Base-by-base conservation (phyloP, 331 rosid species). In the Pyracantha coccinea region DNA sequence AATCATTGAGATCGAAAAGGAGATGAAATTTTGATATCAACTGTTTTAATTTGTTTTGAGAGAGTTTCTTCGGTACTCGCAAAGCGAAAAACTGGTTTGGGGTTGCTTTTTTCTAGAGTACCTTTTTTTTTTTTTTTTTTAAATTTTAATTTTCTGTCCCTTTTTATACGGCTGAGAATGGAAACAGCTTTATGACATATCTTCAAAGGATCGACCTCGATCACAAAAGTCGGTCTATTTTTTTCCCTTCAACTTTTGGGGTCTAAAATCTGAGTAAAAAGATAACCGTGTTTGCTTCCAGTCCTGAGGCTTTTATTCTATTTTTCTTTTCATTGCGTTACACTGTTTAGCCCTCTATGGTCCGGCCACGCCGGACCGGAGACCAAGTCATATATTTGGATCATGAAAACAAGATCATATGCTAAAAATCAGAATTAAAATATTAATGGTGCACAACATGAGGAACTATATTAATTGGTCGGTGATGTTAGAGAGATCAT, bases 111-210 rank as follows among this genome's bases (percentile, higher is more conserved):
- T 35, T 7, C 1, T 33, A 33, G 10, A 33, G 41, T 7, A 2
- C 10, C 31, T 29, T 29, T 10, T 38, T 38, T 2, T 38, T 9
- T 9, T 38, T 9, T 9, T 35, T 35, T 10, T 9, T 9, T 2
- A n/a, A n/a, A n/a, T 9, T 38, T 8, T 0, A 1, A 7, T 8
- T 8, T 35, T 8, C 1, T 0, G 45, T 0, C 45, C 45, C 4
- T 3, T 38, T 38, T 38, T 38, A 38, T 16, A 15, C 20, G 54
- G 54, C 54, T 47, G 54, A 16, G 54, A 47, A 47, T 47, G 54
- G n/a, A 47, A 5, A 16, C 54, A 5, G n/a, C 54, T 15, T 45
- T 45, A 14, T 14, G 53, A 4, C 19, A 45, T 4, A 14, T 45
- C 53, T 45, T 45, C 19, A 4, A 14, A 14, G 53, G 14, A 14